These are phyloP conservation scores for Penicillium sp. DNA, from an alignment of 2,329 filamentous ascomycete species.

Conservation along the genomic window DNA sequence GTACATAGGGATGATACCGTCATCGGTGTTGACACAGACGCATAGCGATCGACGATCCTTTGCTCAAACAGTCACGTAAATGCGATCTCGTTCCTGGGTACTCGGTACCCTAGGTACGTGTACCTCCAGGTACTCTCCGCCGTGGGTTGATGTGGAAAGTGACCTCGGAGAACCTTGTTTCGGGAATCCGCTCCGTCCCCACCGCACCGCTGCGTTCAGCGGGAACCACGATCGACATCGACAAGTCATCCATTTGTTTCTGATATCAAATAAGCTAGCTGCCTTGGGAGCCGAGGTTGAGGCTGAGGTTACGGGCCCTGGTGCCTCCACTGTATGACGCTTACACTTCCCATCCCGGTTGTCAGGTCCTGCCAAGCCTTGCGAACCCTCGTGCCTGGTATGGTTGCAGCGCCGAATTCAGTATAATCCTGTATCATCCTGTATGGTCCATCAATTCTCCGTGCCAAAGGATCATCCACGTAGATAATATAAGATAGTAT, in stretches of 20 bases:
- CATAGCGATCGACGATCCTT: constrained; percentile 6
- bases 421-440: neutral
- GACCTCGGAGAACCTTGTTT: constrained; percentile 13
- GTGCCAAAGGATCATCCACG: neutral
- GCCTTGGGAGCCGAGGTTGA: neutral
- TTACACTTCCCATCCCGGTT: constrained; percentile 21
- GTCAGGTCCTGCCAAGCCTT: constrained; percentile 21
- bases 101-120: no score
- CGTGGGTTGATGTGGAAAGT: neutral
- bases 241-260: constrained; percentile 6
- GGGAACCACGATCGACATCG: constrained; percentile 2
- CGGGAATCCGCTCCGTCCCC: constrained; percentile 4
- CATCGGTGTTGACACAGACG: constrained; percentile 1
- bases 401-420: neutral
- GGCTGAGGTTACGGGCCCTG: neutral
- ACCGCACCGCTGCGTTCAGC: constrained; percentile 1
- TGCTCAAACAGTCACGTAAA: neutral
- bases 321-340: constrained; percentile 20
- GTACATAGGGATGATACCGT: constrained; percentile 5
- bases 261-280: constrained; percentile 13
- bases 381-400: constrained; percentile 5
- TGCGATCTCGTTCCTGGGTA: constrained; percentile 4
- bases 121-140: constrained; percentile 11
- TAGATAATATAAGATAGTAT: no score
- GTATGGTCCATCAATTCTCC: neutral